Percentiles rank a stretch among this genome's conserved stretches.
phyloP scores from a whole-genome alignment of 2,329 filamentous ascomycete genomes.

The Phaeosphaeriaceae sp. region DNA sequence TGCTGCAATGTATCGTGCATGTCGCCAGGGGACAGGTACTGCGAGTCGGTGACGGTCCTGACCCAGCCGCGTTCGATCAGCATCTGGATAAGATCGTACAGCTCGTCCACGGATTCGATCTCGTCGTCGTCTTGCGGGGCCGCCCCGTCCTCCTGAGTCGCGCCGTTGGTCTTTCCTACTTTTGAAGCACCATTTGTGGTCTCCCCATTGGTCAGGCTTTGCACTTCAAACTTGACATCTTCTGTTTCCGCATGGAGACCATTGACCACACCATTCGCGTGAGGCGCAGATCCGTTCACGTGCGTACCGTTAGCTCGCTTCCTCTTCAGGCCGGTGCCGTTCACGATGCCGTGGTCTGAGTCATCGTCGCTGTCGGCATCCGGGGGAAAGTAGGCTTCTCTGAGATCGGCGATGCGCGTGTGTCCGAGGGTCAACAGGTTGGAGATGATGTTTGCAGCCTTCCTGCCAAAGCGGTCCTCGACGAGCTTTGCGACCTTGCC shows the following conservation, averaged over 20 bases:
- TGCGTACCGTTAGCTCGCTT: conserved; percentile 29
- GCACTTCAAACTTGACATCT: conserved; percentile 8
- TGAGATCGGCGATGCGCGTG: conserved; percentile 73
- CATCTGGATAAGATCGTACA: conserved; percentile 53
- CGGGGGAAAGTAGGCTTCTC: conserved; percentile 65
- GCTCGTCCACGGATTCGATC: conserved; percentile 48
- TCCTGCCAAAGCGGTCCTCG: conserved; percentile 74
- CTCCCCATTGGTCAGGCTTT: conserved; percentile 8
- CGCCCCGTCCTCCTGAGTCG: conserved; percentile 14
- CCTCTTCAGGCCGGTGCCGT: conserved; percentile 31
- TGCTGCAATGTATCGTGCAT: conserved; percentile 65
- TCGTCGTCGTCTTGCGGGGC: conserved; percentile 31
- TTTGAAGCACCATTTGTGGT: neutral
- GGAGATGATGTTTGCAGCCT: conserved; percentile 76
- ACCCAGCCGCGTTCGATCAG: conserved; percentile 72
- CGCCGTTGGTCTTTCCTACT: conserved; percentile 13
- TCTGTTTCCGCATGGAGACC: conserved; percentile 15
- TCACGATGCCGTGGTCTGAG: conserved; percentile 36
- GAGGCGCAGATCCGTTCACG: conserved; percentile 23
- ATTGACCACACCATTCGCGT: conserved; percentile 23
- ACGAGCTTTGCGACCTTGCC: conserved; percentile 83
- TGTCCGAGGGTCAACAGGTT: conserved; percentile 80
- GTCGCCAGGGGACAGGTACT: conserved; percentile 65
- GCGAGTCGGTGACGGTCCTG: conserved; percentile 62
- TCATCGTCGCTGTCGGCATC: conserved; percentile 39